These are phyloP conservation scores for Coemansia sp. DNA, from an alignment of 192 early-diverging fungal genomes.

Conservation along the genomic window DNA sequence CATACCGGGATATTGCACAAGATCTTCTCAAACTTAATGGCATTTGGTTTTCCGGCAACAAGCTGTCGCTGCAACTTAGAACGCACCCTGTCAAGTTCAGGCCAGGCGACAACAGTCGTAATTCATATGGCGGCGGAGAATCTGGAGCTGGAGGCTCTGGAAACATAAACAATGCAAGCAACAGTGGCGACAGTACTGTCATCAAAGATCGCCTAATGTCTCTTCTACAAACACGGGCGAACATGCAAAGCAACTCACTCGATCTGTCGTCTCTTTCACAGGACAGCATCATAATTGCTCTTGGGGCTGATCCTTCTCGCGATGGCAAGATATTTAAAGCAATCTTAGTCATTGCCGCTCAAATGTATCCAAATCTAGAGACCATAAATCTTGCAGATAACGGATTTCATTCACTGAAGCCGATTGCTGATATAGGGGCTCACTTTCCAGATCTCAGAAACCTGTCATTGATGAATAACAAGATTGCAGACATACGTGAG, in stretches of 20 bases:
- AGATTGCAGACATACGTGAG: slow-evolving; percentile 34
- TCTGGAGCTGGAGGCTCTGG: neutral
- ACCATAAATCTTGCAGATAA: slow-evolving; percentile 48
- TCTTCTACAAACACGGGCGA: slow-evolving; percentile 41
- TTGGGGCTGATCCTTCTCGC: slow-evolving; percentile 42
- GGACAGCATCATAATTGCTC: slow-evolving; percentile 36
- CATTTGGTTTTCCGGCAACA: slow-evolving; percentile 48
- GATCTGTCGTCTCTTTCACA: slow-evolving; percentile 43
- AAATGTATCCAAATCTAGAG: slow-evolving; percentile 35
- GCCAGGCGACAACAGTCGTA: slow-evolving; percentile 13
- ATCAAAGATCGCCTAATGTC: slow-evolving; percentile 44
- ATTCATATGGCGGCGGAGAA: slow-evolving; percentile 9
- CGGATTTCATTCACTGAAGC: slow-evolving; percentile 36
- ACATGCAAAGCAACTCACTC: slow-evolving; percentile 40
- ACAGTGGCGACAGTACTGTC: slow-evolving; percentile 25
- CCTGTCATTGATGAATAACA: slow-evolving; percentile 50
- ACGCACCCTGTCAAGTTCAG: slow-evolving; percentile 44
- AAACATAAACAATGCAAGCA: slow-evolving; percentile 12
- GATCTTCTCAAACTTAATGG: slow-evolving; percentile 46
- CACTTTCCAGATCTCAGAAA: slow-evolving; percentile 42
- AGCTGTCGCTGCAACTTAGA: slow-evolving; percentile 43
- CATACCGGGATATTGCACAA: slow-evolving; percentile 35
- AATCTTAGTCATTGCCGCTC: slow-evolving; percentile 38
- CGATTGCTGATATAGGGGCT: slow-evolving; percentile 38
- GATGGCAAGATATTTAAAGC: slow-evolving; percentile 50